Base-by-base conservation (phyloP, 768 basidiomycete genomes). In the Gyrodon lividus region DNA sequence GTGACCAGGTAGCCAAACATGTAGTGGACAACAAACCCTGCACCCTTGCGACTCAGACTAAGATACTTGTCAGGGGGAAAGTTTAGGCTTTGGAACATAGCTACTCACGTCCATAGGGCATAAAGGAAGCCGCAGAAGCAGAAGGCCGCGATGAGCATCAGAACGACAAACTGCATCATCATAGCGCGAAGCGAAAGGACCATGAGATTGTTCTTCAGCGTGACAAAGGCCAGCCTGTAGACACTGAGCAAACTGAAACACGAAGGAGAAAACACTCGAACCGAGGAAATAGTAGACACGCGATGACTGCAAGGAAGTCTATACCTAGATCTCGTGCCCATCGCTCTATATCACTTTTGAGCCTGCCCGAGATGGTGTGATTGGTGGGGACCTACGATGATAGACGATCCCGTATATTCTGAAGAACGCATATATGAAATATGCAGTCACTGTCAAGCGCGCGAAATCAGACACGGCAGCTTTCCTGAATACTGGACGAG, bases 81-180 rank as follows among this genome's bases (percentile, higher is more conserved):
- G 33, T 42, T 49, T 19, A n/a, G n/a, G 42, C 16, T 31, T 26
- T 31, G 23, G 28, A 46, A 37, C 14, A 35, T 31, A 45, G 37
- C 5, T 2, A 83, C 92, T 65, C 71, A 93, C 82, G 92, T 97
- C 87, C 87, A 97, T 9, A 98, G 74, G 0, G 92, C 92, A 70
- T 97, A 98, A 40, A 93, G 68, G 68, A 98, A 98, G 3, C 94
- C 94, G 30, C 85, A 82, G 65, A 97, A 97, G 63, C 92, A 95
- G 64, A 93, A 95, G 1, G 81, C 84, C 5, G 92, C 92, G 16
- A 93, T 87, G 26, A 84, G 61, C 89, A 92, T 91, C 20, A 92
- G 74, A n/a, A 82, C 72, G 19, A 80, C 69, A 63, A 98, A 98
- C 64, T 98, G 93, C 55, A 86, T 76, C 51, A 98, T 83, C 94